A percentile compares a stretch with the other conserved stretches of the same genome.
These are phyloP conservation scores for Asterella californica DNA, from an alignment of 225 moss, liverwort and hornwort species.

Conservation along the genomic window DNA sequence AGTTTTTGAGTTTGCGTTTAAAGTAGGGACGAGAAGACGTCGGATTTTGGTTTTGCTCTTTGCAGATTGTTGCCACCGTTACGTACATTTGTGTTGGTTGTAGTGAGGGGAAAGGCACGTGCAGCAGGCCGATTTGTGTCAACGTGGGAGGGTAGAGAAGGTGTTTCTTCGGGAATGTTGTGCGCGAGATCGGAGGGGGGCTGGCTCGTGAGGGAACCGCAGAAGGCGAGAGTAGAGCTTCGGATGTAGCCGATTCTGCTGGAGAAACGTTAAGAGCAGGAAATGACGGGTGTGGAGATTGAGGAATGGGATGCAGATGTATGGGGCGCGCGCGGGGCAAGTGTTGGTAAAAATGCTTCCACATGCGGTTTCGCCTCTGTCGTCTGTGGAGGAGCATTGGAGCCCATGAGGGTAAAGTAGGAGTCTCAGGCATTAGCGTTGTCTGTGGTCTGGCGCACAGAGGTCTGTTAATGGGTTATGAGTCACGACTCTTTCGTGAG, in stretches of 20 bases:
- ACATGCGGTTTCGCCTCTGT: neutral
- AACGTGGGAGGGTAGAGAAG: neutral
- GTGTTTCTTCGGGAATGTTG: neutral
- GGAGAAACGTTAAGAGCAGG: neutral
- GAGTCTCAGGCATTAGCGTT: constrained; percentile 7
- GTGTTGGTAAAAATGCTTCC: constrained; percentile 3
- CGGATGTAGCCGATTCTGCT: constrained; percentile 4
- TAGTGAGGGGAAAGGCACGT: neutral
- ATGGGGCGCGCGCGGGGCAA: neutral
- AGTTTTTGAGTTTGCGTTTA: neutral
- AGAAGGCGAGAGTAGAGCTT: neutral
- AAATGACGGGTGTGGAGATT: constrained; percentile 8
- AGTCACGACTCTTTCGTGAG: constrained; percentile 38
- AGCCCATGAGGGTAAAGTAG: constrained; percentile 20
- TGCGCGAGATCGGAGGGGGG: constrained; percentile 13
- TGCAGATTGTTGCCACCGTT: neutral
- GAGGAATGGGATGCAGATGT: constrained; percentile 14
- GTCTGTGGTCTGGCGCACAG: neutral
- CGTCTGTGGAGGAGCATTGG: constrained; percentile 9
- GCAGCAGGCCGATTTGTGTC: constrained; percentile 1
- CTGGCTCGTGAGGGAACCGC: neutral
- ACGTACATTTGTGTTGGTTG: neutral
- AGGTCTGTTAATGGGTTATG: constrained; percentile 37
- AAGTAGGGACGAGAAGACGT: neutral
- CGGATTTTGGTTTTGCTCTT: neutral